Base-by-base conservation (phyloP, 768 basidiomycete species). In the Sistotremastrum niveocremeum region DNA sequence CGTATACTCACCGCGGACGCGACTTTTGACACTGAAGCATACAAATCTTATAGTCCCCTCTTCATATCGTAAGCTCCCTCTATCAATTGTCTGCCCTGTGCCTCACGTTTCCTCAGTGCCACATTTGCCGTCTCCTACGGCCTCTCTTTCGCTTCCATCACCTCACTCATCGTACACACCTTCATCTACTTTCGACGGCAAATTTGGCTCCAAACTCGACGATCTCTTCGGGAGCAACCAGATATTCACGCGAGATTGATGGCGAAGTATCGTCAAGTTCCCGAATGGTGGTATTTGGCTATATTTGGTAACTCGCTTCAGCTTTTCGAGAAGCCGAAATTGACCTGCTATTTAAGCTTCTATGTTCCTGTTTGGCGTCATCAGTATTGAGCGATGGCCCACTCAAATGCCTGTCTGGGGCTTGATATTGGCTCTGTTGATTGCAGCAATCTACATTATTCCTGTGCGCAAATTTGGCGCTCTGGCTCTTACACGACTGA, bases 391-490 rank as follows among this genome's bases (percentile, higher is more conserved):
- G 56, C 56, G 79, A 9, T 83, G 79, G 79, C 70, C 74, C n/a
- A 73, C 80, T 8, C 58, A 68, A 32, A 73, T 83, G 68, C 77
- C 78, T 4, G 72, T 81, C 34, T 82, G 80, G 80, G 80, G 77
- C 10, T 65, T 80, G 39, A 54, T 78, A 1, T 60, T 77, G 7
- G 71, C 76, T 4, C 57, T 79, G 37, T 50, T 68, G 29, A 66
- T 74, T 52, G 70, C 71, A 10, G 80, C 72, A 58, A 10, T 38
- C 37, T 38, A 38, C 37, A 38, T 38, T 10, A 38, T 38, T 12
- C 37, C 28, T 33, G 45, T 47, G 9, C 34, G 57, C 50, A 8
- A 7, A 45, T 44, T 52, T 44, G 44, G 56, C 35, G 41, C 57
- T 11, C 48, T 46, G 2, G 41, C 55, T 37, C 34, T 39, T 29